phyloP scores from a whole-genome alignment of 257 asterid species.

The Forsythia suspensa region DNA sequence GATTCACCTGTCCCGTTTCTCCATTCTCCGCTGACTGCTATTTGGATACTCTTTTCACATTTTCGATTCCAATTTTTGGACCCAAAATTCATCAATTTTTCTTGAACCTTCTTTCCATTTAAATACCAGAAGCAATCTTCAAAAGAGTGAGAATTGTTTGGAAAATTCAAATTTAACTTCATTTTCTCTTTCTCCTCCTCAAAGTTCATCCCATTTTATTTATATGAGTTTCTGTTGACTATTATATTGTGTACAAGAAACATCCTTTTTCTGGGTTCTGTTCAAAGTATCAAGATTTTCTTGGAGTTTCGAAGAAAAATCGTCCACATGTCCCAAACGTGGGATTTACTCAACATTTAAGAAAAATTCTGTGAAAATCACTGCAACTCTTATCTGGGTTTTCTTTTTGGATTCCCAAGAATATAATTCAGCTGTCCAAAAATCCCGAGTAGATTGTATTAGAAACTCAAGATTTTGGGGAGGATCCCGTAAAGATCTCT shows the following conservation, averaged over 20 bases:
- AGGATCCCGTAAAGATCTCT: background rate
- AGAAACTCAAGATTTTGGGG: background rate
- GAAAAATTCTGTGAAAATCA: background rate
- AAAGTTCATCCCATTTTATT: background rate
- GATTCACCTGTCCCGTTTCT: background rate
- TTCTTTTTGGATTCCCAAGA: background rate
- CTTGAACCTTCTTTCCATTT: background rate
- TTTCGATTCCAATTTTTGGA: constrained; percentile 23
- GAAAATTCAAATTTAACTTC: constrained; percentile 22
- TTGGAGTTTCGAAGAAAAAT: constrained; percentile 22
- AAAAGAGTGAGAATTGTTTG: background rate
- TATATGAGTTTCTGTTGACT: constrained; percentile 16
- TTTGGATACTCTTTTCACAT: constrained; percentile 15
- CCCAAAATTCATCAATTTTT: constrained; percentile 1
- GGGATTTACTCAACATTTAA: constrained; percentile 9
- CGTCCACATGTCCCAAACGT: background rate
- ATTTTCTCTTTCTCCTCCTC: constrained; percentile 31
- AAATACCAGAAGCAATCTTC: background rate
- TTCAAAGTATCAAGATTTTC: constrained; percentile 18
- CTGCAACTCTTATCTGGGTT: constrained; percentile 2
- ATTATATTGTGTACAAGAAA: background rate
- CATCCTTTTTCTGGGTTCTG: constrained; percentile 25
- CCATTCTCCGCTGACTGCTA: constrained; percentile 31
- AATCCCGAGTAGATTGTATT: background rate
- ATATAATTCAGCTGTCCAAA: too few relatives aligned